phyloP scores from a whole-genome alignment of 495 filamentous ascomycete species.

The Acidiella bohemica region DNA sequence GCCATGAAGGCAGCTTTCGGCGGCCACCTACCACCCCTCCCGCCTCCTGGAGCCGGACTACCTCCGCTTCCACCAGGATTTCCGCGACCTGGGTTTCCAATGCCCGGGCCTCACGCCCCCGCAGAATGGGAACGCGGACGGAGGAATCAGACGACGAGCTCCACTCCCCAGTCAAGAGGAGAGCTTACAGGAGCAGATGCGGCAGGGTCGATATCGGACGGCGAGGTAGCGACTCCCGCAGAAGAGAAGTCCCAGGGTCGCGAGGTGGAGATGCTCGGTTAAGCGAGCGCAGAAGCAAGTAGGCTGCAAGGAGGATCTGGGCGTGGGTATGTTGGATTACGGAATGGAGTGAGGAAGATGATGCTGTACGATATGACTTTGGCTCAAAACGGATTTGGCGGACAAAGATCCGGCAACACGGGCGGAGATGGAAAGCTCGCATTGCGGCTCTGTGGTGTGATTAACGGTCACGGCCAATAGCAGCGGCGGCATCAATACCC shows the following conservation, averaged over 20 bases:
- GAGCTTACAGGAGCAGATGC: slow-evolving; percentile 62
- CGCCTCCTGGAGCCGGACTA: slow-evolving; percentile 29
- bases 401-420: no score
- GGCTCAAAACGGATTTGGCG: no score
- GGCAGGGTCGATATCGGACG: slow-evolving; percentile 42
- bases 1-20: slow-evolving; percentile 50
- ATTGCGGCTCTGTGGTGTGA: no score
- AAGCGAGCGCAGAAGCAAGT: no score
- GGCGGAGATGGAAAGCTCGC: no score
- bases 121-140: slow-evolving; percentile 27
- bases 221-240: slow-evolving; percentile 14
- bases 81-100: slow-evolving; percentile 20
- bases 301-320: neutral
- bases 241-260: no score
- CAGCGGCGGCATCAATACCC: no score
- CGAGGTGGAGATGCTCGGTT: neutral
- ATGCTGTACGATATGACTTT: no score
- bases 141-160: slow-evolving; percentile 35
- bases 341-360: no score
- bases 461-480: no score
- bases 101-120: slow-evolving; percentile 21
- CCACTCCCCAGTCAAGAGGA: slow-evolving; percentile 75
- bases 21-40: slow-evolving; percentile 24
- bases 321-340: no score
- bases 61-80: slow-evolving; percentile 14